Base-by-base conservation (phyloP, 2,329 filamentous ascomycete genomes). In the Clonostachys solani region DNA sequence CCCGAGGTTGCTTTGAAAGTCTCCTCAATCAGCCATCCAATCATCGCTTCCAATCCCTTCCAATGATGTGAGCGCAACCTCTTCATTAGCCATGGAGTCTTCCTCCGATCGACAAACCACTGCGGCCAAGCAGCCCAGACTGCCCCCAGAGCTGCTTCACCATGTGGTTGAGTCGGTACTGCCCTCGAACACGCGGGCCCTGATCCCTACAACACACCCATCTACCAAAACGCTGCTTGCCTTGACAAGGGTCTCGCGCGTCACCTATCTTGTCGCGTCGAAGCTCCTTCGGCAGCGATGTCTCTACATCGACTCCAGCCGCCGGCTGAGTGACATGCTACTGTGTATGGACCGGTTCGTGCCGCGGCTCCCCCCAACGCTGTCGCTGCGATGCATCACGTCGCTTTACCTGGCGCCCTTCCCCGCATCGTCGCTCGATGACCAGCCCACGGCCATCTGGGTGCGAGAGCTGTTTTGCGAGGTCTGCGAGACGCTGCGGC, bases 251-350 rank as follows among this genome's bases (percentile, higher is more conserved):
- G 69, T 74, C 36, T 74, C 67, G 35, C 64, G 65, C 5, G 64
- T 66, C 15, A 74, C 71, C 4, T 65, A 72, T 50, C 51, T 55
- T 5, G 49, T 68, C 10, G 72, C 75, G 5, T 62, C 63, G 15
- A 66, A 62, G 37, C 60, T 72, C 12, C 65, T 78, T n/a, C 67
- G 67, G 42, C 57, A 68, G 48, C 64, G 69, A 51, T 77, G 73
- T 56, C 51, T 75, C 35, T 69, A 70, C 52, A 58, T 79, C 37
- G 66, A 73, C 44, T 67, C 67, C 18, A 57, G 58, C 15, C 51
- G 50, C 5, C 65, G 67, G 17, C 63, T 73, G 13, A 56, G 57
- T 6, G 45, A 57, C 5, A 49, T 71, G 29, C 51, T 72, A 12
- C 54, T 57, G 12, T 65, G 63, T 48, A 51, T 74, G 46, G 55